phyloP scores from a whole-genome alignment of 345 rosid species.

The Citrus sinensis region DVS_A1.0 CM039168.1:26523001-26523500 shows the following conservation, averaged over 20 bases:
- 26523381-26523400: slow-evolving; percentile 81
- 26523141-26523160: not conserved
- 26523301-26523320: slow-evolving; percentile 43
- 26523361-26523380: slow-evolving; percentile 80
- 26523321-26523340: slow-evolving; percentile 39
- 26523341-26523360: slow-evolving; percentile 43
- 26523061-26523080: not conserved
- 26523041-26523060: not conserved
- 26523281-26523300: slow-evolving; percentile 47
- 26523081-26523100: slow-evolving; percentile 2
- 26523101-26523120: not conserved
- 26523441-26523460: slow-evolving; percentile 37
- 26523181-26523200: slow-evolving; percentile 97
- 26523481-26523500: slow-evolving; percentile 38
- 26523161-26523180: slow-evolving; percentile 53
- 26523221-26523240: slow-evolving; percentile 59
- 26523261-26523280: slow-evolving; percentile 96
- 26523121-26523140: not conserved
- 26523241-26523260: slow-evolving; percentile 87
- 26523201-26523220: slow-evolving; percentile 85
- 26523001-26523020: not conserved
- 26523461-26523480: slow-evolving; percentile 49
- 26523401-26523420: slow-evolving; percentile 40
- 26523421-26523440: slow-evolving; percentile 42
- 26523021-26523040: not conserved